Evolutionary conservation across 768 basidiomycete genomes (phyloP), one percentile per base, ranked within the genome.

Genomic region (Goffeauzyma gilvescens): DNA sequence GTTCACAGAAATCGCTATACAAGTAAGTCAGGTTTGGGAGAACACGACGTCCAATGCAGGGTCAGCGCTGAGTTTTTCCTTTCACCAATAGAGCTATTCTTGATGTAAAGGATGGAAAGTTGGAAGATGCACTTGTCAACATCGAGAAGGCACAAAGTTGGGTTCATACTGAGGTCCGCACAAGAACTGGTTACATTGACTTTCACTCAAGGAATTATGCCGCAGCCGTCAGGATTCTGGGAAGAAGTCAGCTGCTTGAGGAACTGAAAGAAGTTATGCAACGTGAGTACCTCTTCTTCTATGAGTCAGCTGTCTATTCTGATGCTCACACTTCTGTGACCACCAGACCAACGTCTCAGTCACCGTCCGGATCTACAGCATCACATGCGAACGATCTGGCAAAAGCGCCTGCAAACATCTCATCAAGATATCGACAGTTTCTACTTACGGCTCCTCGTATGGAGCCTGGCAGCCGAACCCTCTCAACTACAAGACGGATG

Each of bases 201-300:
- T 44, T 49, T 26, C 44, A 42, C 6, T 42, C 38, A 13, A 39
- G 20, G 2, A 49, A 49, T 21, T 44, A 49, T 25, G 35, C 36
- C 12, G 44, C 50, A 12, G 61, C 59, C 3, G 49, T 59, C 22
- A 55, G 55, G 32, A 54, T 53, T 10, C 50, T 63, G 4, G 59
- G 56, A 1, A 63, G 59, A 50, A 53, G 57, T 1, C 55, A 44
- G 33, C 43, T 54, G 23, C 50, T 63, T 6, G 56, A 56, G 8
- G 62, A 63, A 31, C 38, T 63, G 9, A 50, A 59, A 30, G 62
- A 63, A 44, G 62, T 61, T 17, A 61, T 63, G 10, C 55, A 51
- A 32, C 61, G 56, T 52, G 54, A 58, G 41, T 53, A 53, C n/a
- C n/a, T n/a, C n/a, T n/a, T n/a, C n/a, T n/a, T n/a, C n/a, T n/a